phyloP scores from a whole-genome alignment of 2,329 filamentous ascomycete genomes.

The Alternaria infectoria region DNA sequence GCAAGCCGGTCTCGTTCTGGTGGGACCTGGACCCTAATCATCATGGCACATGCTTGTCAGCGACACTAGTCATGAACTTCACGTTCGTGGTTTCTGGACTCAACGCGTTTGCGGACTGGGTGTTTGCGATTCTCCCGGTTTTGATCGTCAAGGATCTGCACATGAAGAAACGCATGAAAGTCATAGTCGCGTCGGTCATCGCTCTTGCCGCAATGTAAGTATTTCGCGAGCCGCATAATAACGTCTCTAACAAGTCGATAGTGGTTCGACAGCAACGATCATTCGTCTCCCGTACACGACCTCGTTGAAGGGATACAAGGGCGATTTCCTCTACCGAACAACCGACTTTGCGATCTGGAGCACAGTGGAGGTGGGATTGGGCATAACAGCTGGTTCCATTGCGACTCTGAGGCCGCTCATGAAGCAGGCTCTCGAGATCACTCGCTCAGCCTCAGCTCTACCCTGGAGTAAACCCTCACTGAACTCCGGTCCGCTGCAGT shows the following conservation, averaged over 20 bases:
- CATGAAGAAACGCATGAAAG: constrained; percentile 60
- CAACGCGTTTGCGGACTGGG: constrained; percentile 39
- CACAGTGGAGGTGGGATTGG: constrained; percentile 35
- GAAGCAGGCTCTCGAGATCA: constrained; percentile 22
- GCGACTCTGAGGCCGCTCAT: constrained; percentile 36
- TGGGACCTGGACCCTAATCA: constrained; percentile 51
- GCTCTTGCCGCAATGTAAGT: constrained; percentile 52
- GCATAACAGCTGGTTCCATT: constrained; percentile 37
- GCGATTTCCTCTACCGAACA: constrained; percentile 41
- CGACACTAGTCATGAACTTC: constrained; percentile 58
- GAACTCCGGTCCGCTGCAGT: constrained; percentile 8
- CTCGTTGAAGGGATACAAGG: constrained; percentile 31
- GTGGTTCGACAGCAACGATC: constrained; percentile 49
- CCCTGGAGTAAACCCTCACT: constrained; percentile 24
- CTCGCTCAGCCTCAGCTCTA: constrained; percentile 19
- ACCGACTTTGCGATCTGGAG: constrained; percentile 43
- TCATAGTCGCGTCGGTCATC: constrained; percentile 60
- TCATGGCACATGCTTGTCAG: constrained; percentile 50
- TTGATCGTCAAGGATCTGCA: constrained; percentile 62
- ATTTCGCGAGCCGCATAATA: neutral
- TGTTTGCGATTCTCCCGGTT: constrained; percentile 44
- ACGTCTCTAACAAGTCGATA: constrained; percentile 15
- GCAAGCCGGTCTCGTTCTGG: constrained; percentile 57
- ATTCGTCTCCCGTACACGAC: constrained; percentile 38
- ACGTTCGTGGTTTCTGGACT: constrained; percentile 49